A percentile compares a stretch with the other conserved stretches of the same genome.
Conservation (phyloP, 2,329 filamentous ascomycete species). For the Hirsutella rhossiliensis region DNA sequence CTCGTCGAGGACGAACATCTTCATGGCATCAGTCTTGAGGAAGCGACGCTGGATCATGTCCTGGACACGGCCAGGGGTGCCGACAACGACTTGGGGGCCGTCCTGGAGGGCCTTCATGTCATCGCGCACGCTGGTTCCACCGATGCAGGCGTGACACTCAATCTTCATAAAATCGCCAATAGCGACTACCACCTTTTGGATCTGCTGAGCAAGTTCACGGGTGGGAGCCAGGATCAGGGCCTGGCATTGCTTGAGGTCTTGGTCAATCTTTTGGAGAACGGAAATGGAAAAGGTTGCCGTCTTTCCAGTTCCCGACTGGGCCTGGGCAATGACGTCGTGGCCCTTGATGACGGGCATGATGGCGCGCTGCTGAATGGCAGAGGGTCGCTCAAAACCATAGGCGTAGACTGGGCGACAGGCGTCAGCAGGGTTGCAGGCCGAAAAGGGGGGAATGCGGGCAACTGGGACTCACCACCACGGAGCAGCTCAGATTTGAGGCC, state of each 20-base stretch:
- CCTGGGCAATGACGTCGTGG: slow-evolving; percentile 98
- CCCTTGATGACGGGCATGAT: slow-evolving; percentile 99
- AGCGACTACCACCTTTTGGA: slow-evolving; percentile 97
- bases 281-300: slow-evolving; percentile 99
- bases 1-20: slow-evolving; percentile 99
- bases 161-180: slow-evolving; percentile 99
- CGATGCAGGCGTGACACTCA: slow-evolving; percentile 98
- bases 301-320: slow-evolving; percentile 99
- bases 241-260: slow-evolving; percentile 90
- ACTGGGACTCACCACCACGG: slow-evolving; percentile 56
- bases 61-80: slow-evolving; percentile 94
- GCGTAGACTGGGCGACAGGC: slow-evolving; percentile 58
- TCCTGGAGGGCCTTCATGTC: slow-evolving; percentile 97
- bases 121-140: slow-evolving; percentile 93
- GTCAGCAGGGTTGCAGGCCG: slow-evolving; percentile 11
- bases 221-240: slow-evolving; percentile 95
- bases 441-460: slow-evolving; percentile 2
- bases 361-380: slow-evolving; percentile 98
- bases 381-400: slow-evolving; percentile 99
- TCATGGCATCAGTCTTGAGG: slow-evolving; percentile 95
- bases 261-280: slow-evolving; percentile 96
- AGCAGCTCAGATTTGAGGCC: slow-evolving; percentile 93
- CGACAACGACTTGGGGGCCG: slow-evolving; percentile 92
- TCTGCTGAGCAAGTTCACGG: slow-evolving; percentile 97
- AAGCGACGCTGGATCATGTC: slow-evolving; percentile 99